phyloP scores from a whole-genome alignment of 73 alveolate species.

The Diophrys appendiculata region DNA sequence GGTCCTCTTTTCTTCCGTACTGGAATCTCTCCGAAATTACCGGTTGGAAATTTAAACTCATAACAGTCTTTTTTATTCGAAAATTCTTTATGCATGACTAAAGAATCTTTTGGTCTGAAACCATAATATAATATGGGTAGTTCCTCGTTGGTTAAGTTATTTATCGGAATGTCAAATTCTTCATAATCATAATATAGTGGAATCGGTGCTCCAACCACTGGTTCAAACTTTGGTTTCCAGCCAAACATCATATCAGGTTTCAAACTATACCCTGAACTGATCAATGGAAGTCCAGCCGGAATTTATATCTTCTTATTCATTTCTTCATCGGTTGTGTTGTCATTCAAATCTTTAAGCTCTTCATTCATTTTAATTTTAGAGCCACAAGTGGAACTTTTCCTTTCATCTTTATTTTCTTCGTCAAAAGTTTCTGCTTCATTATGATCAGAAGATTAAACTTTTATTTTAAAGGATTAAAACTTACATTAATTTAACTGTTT shows the following conservation, averaged over 20 bases:
- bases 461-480: no score
- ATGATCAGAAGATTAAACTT: no score
- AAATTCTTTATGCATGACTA: constrained; percentile 49
- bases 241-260: constrained; percentile 73
- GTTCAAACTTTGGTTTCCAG: constrained; percentile 48
- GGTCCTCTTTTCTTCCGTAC: constrained; percentile 24
- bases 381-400: no score
- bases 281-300: constrained; percentile 14
- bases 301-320: no score
- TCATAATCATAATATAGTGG: constrained; percentile 61
- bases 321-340: no score
- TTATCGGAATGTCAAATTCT: constrained; percentile 18
- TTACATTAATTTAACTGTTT: no score
- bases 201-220: constrained; percentile 49
- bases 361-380: no score
- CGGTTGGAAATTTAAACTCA: constrained; percentile 50
- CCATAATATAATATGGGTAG: constrained; percentile 26
- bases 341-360: no score
- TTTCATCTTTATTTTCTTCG: no score
- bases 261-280: constrained; percentile 6
- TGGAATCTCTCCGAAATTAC: constrained; percentile 33
- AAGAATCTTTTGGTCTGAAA: constrained; percentile 36
- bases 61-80: constrained; percentile 14
- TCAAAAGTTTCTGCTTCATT: no score
- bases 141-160: constrained; percentile 22